A percentile compares a stretch with the other conserved stretches of the same genome.
Conservation (phyloP, 148 eudicot genomes). For the Chenopodium quinoa region DNA sequence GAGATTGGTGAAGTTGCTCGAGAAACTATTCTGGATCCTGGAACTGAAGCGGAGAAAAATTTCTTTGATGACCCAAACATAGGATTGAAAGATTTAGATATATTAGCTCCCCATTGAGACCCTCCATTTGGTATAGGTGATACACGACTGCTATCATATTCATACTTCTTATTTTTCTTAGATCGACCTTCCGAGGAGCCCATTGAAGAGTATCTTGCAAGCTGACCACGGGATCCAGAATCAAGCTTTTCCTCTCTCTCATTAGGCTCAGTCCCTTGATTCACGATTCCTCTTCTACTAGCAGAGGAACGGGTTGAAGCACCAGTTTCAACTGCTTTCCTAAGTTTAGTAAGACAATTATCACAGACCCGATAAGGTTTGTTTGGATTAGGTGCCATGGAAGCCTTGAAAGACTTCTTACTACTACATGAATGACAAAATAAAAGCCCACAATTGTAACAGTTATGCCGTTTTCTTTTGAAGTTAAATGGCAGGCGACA, state of each 20-base stretch:
- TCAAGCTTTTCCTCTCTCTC: slow-evolving; percentile 79
- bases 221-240: slow-evolving; percentile 64
- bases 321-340: slow-evolving; percentile 67
- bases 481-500: slow-evolving; percentile 91
- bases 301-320: slow-evolving; percentile 59
- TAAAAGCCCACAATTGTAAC: slow-evolving; percentile 93
- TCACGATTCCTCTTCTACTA: slow-evolving; percentile 69
- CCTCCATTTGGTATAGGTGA: slow-evolving; percentile 88
- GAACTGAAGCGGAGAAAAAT: slow-evolving; percentile 96
- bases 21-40: slow-evolving; percentile 97
- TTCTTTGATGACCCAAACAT: slow-evolving; percentile 92
- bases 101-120: slow-evolving; percentile 84
- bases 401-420: slow-evolving; percentile 89
- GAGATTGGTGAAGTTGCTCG: slow-evolving; percentile 96
- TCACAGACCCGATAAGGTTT: slow-evolving; percentile 98
- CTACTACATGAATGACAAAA: slow-evolving; percentile 97
- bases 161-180: slow-evolving; percentile 80
- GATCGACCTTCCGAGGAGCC: slow-evolving; percentile 68
- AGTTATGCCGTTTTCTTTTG: slow-evolving; percentile 96
- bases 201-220: slow-evolving; percentile 84
- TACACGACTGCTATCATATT: slow-evolving; percentile 90
- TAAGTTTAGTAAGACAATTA: slow-evolving; percentile 71
- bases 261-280: slow-evolving; percentile 49
- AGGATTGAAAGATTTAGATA: slow-evolving; percentile 83
- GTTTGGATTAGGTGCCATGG: slow-evolving; percentile 96